A percentile compares a stretch with the other conserved stretches of the same genome.
These are phyloP conservation scores for Pleurotus tuber-regium DNA, from an alignment of 768 basidiomycete genomes.

Conservation along the genomic window DNA sequence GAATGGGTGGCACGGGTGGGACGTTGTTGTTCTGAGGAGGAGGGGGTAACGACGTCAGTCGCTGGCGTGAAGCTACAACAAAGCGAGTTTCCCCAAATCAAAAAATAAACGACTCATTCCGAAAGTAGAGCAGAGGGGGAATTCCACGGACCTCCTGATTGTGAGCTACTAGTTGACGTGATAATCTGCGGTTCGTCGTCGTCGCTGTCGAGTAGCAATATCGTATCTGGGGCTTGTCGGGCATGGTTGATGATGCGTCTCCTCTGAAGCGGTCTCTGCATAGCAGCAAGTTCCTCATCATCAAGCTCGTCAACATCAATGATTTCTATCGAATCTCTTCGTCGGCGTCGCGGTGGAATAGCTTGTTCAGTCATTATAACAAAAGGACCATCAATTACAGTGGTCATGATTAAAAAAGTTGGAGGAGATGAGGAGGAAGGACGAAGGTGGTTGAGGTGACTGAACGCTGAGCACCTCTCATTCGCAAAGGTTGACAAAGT, in stretches of 20 bases:
- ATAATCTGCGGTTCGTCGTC: constrained; percentile 29
- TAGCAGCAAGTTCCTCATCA: constrained; percentile 17
- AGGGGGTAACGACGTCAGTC: constrained; percentile 48
- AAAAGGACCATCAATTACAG: neutral
- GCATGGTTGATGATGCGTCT: neutral
- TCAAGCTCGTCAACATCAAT: constrained; percentile 43
- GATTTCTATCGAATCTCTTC: constrained; percentile 26
- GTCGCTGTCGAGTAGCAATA: constrained; percentile 36
- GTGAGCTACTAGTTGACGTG: constrained; percentile 9
- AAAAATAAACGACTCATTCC: constrained; percentile 2
- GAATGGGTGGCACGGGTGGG: constrained; percentile 59
- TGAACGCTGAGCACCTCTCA: no score
- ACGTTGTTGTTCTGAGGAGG: constrained; percentile 31
- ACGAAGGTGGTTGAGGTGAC: no score
- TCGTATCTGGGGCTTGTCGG: constrained; percentile 23
- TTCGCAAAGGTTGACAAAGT: no score
- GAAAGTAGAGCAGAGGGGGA: constrained; percentile 8
- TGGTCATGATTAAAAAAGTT: neutral
- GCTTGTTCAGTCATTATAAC: neutral
- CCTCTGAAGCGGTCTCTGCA: constrained; percentile 10
- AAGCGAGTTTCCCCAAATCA: neutral
- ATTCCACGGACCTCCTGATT: constrained; percentile 11
- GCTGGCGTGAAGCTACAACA: constrained; percentile 17
- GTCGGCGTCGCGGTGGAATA: neutral
- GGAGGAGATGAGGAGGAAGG: no score